These are phyloP conservation scores for Crucibulum laeve DNA, from an alignment of 768 basidiomycete genomes.

Conservation along the genomic window DNA sequence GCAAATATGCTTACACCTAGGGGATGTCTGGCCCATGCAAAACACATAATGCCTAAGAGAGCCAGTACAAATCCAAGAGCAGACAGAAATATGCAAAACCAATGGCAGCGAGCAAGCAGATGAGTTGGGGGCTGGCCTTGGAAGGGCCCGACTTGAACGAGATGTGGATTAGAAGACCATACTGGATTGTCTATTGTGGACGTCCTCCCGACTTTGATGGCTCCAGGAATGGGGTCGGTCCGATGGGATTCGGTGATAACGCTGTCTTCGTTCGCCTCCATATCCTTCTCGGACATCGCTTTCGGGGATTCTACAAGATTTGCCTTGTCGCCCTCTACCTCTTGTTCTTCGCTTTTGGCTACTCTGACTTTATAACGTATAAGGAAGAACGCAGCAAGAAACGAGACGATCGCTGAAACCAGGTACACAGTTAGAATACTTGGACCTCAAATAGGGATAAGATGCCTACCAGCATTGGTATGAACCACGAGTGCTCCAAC, in stretches of 20 bases:
- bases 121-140: slow-evolving; percentile 33
- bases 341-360: slow-evolving; percentile 42
- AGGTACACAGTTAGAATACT: not conserved
- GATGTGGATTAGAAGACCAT: slow-evolving; percentile 42
- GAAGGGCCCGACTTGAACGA: slow-evolving; percentile 50
- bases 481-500: slow-evolving; percentile 53
- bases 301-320: slow-evolving; percentile 2
- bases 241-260: slow-evolving; percentile 3
- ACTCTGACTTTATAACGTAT: slow-evolving; percentile 51
- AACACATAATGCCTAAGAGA: slow-evolving; percentile 44
- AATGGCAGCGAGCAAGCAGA: slow-evolving; percentile 44
- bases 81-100: slow-evolving; percentile 43
- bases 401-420: slow-evolving; percentile 31
- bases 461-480: slow-evolving; percentile 39
- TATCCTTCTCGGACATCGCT: slow-evolving; percentile 2
- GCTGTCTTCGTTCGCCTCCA: not conserved
- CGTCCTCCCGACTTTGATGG: slow-evolving; percentile 3
- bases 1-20: slow-evolving; percentile 39
- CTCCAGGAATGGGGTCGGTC: slow-evolving; percentile 13
- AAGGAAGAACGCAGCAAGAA: slow-evolving; percentile 53
- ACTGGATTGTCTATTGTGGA: slow-evolving; percentile 17
- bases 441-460: not conserved
- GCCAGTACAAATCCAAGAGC: slow-evolving; percentile 46
- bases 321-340: slow-evolving; percentile 23
- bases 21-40: slow-evolving; percentile 46